Conservation (phyloP, 2,329 filamentous ascomycete species). For the Colletotrichum orbiculare region DNA sequence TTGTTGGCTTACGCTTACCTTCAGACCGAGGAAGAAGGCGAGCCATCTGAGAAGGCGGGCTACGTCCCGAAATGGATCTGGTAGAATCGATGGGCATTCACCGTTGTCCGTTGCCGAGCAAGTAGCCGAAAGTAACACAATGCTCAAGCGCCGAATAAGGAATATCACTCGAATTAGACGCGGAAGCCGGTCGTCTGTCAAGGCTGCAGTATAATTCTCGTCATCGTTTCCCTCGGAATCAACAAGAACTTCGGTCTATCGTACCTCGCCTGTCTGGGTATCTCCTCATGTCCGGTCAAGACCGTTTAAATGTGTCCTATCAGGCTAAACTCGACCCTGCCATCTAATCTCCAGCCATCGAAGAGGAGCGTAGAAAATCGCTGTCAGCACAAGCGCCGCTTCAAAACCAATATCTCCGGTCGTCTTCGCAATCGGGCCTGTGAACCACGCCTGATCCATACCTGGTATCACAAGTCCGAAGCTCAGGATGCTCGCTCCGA, state of each 20-base stretch:
- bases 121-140: constrained; percentile 4
- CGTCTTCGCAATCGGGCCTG: constrained; percentile 53
- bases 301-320: neutral
- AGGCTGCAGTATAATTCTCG: constrained; percentile 19
- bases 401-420: constrained; percentile 60
- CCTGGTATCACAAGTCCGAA: constrained; percentile 55
- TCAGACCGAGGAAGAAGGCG: neutral
- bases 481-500: constrained; percentile 55
- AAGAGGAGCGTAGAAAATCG: constrained; percentile 54
- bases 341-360: constrained; percentile 49
- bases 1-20: constrained; percentile 8
- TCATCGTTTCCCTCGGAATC: constrained; percentile 4
- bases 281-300: neutral
- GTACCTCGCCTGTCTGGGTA: constrained; percentile 26
- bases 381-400: constrained; percentile 53
- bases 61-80: neutral
- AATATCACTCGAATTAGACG: constrained; percentile 23
- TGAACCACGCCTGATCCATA: constrained; percentile 57
- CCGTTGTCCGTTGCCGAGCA: constrained; percentile 20
- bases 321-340: constrained; percentile 41
- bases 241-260: constrained; percentile 29
- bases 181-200: constrained; percentile 9
- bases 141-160: constrained; percentile 12
- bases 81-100: constrained; percentile 1
- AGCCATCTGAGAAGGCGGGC: neutral